Percentiles rank a stretch among this genome's conserved stretches.
phyloP scores from a whole-genome alignment of 768 basidiomycete genomes.

The Leucocoprinus leucothites region DNA sequence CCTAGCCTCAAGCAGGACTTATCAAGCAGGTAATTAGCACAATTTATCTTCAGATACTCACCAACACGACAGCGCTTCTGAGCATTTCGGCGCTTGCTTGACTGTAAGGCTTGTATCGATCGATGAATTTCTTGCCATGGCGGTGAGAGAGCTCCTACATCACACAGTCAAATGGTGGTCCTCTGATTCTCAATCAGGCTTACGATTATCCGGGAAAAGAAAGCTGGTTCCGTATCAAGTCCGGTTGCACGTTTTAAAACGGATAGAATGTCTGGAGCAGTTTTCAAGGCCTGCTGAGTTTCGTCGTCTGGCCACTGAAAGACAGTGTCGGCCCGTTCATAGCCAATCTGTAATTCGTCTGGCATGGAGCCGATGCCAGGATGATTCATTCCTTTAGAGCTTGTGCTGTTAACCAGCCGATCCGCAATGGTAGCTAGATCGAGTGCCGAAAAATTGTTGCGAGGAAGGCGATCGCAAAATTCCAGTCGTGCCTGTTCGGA shows the following conservation, averaged over 20 bases:
- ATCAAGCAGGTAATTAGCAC: no score
- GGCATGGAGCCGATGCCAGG: no score
- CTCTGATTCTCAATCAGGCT: not conserved
- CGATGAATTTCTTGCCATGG: not conserved
- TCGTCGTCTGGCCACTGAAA: not conserved
- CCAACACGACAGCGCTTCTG: not conserved
- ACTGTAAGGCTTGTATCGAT: not conserved
- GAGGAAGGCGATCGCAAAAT: conserved; percentile 11
- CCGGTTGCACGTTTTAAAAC: not conserved
- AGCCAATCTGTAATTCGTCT: no score
- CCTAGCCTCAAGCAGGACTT: no score
- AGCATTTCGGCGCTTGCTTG: not conserved
- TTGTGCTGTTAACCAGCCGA: not conserved
- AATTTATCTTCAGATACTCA: not conserved
- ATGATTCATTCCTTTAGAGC: not conserved
- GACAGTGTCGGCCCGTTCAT: no score
- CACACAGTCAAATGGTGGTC: not conserved
- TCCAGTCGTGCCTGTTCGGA: not conserved
- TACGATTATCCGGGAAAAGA: conserved; percentile 1
- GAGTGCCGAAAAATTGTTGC: not conserved
- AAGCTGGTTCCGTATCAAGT: not conserved
- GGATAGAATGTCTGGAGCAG: not conserved
- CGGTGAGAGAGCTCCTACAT: conserved; percentile 1
- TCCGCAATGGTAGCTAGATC: not conserved
- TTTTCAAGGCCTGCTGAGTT: not conserved